A percentile compares a stretch with the other conserved stretches of the same genome.
Evolutionary conservation across 441 rosid species (phyloP).

Genomic region (Mallotus japonicus): DNA sequence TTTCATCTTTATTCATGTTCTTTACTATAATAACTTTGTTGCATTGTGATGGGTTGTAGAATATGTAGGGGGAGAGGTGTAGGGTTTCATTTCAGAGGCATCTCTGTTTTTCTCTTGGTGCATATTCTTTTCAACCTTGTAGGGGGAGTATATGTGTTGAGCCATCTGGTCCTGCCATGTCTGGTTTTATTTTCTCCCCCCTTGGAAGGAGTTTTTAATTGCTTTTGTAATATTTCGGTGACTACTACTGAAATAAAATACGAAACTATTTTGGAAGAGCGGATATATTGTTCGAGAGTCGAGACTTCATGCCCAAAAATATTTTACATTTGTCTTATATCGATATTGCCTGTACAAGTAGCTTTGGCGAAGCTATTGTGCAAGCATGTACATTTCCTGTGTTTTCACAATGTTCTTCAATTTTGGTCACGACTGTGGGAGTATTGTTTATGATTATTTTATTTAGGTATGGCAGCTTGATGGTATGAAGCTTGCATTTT

Average conservation of each 20-base stretch:
- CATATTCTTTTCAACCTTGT: conserved; percentile 31
- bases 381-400: too few relatives aligned
- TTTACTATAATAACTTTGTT: conserved; percentile 14
- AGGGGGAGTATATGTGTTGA: conserved; percentile 19
- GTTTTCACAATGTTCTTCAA: too few relatives aligned
- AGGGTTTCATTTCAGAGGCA: conserved; percentile 22
- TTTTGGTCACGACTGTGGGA: too few relatives aligned
- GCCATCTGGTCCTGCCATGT: conserved; percentile 15
- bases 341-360: neutral
- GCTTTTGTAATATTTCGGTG: conserved; percentile 34
- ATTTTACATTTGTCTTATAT: neutral
- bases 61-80: conserved; percentile 30
- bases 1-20: neutral
- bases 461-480: too few relatives aligned
- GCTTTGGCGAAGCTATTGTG: too few relatives aligned
- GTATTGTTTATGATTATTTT: too few relatives aligned
- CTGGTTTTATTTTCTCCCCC: conserved; percentile 15
- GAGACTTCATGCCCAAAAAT: too few relatives aligned
- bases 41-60: conserved; percentile 24
- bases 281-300: neutral
- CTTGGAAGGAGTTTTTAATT: conserved; percentile 22
- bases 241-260: conserved; percentile 19
- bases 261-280: conserved; percentile 15
- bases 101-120: conserved; percentile 24
- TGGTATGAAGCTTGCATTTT: too few relatives aligned